A percentile compares a stretch with the other conserved stretches of the same genome.
Evolutionary conservation across 2,329 filamentous ascomycete genomes (phyloP).

Genomic region (Colletotrichum chrysophilum): DNA sequence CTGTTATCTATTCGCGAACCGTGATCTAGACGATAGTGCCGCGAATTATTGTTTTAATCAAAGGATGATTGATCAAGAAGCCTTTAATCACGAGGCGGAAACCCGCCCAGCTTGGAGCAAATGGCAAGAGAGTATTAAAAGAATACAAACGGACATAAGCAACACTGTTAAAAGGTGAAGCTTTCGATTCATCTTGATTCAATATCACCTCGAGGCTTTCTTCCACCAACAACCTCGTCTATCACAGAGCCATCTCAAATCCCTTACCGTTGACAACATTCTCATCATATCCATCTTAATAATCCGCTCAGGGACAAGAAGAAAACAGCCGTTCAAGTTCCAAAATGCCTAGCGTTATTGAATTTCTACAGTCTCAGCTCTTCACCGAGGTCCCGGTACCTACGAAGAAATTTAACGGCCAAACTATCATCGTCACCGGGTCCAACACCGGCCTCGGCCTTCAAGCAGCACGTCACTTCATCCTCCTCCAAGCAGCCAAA

Average conservation of each 20-base stretch:
- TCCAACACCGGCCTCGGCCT: conserved; percentile 8
- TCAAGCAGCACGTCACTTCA: not conserved
- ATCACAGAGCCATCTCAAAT: not conserved
- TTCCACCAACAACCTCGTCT: not conserved
- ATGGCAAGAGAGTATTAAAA: not conserved
- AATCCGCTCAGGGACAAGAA: too few relatives aligned
- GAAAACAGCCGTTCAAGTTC: not conserved
- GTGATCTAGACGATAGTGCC: rapidly evolving
- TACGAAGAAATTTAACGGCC: not conserved
- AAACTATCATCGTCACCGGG: conserved; percentile 9
- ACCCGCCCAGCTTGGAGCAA: not conserved
- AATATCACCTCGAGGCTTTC: not conserved
- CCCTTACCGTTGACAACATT: not conserved
- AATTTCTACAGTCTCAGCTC: not conserved
- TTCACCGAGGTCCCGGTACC: not conserved
- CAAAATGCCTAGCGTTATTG: not conserved
- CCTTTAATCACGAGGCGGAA: not conserved
- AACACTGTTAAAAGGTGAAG: rapidly evolving
- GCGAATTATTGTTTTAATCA: not conserved
- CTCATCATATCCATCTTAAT: not conserved
- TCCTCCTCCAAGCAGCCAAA: conserved; percentile 28
- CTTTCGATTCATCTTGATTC: rapidly evolving
- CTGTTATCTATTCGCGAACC: not conserved
- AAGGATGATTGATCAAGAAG: not conserved
- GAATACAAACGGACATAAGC: rapidly evolving